Base-by-base conservation (phyloP, 2,329 filamentous ascomycete species). In the Aureobasidium pullulans region DNA sequence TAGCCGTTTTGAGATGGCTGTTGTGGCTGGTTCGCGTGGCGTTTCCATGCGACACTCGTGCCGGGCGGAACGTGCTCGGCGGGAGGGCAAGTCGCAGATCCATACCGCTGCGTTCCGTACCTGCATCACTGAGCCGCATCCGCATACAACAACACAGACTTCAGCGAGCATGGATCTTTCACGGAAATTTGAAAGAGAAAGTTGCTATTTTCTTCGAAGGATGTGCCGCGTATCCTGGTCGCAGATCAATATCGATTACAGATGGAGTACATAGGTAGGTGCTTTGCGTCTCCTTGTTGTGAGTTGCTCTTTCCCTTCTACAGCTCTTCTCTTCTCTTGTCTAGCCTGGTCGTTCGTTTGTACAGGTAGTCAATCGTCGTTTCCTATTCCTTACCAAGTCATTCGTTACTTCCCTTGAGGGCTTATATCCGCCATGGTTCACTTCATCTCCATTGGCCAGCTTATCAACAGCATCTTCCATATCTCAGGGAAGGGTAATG, bases 381-480 rank as follows among this genome's bases (percentile, higher is more conserved):
- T 52, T 29, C 37, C 13, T 36, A 6, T 32, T 42, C 23, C 31
- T 53, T 37, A 23, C 32, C n/a, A 15, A 53, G 36, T 42, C 49
- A 42, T 37, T 53, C 49, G 28, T 42, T 53, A 6, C 34, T 39
- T 13, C 37, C 19, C 9, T 53, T 28, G 7, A 53, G 49, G 37
- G 49, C 7, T 10, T 16, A 16, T 32, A 19, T 16, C 15, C 23
- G 28, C 23, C 36, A 53, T 53, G 49, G 49, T 53, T 4, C 49
- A 53, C 49, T 42, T 53, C 4, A 16, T 53, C 1, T 19, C 36
- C n/a, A 31, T 53, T 15, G 23, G 23, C 36, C 36, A 53, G 36
- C 37, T 53, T 3, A 40, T 53, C 37, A 31, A 29, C 49, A 40
- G 37, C 36, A 53, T 53, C 28, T 53, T 53, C 49, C 49, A 53